Conservation (phyloP, 2,329 filamentous ascomycete species). For the Trichoderma sp. region DNA sequence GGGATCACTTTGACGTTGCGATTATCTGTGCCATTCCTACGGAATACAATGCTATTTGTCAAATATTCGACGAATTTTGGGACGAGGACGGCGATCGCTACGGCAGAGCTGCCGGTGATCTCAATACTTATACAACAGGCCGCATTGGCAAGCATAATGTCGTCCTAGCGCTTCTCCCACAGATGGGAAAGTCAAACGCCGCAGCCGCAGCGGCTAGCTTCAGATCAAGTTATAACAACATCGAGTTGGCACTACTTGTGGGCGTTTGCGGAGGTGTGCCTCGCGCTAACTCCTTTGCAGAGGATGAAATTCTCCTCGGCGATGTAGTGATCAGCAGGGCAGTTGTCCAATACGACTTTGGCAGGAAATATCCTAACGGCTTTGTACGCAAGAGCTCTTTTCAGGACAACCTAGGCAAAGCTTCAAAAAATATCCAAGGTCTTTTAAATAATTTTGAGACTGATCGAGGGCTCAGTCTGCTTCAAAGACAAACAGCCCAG, state of each 20-base stretch:
- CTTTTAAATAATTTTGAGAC: constrained; percentile 31
- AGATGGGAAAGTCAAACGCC: constrained; percentile 34
- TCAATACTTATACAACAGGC: constrained; percentile 29
- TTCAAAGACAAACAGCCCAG: constrained; percentile 17
- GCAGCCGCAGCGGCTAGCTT: constrained; percentile 32
- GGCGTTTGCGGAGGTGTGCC: constrained; percentile 44
- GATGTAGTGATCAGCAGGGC: constrained; percentile 36
- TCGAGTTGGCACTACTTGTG: constrained; percentile 39
- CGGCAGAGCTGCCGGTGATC: constrained; percentile 21
- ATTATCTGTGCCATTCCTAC: constrained; percentile 22
- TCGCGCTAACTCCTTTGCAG: neutral
- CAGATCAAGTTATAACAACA: constrained; percentile 34
- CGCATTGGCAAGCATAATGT: constrained; percentile 30
- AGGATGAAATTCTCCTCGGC: constrained; percentile 31
- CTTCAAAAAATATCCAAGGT: constrained; percentile 31
- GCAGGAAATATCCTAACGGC: constrained; percentile 27
- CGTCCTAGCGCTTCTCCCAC: constrained; percentile 30
- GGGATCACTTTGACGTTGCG: constrained; percentile 20
- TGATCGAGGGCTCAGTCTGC: neutral
- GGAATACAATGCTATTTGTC: constrained; percentile 22
- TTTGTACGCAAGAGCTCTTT: constrained; percentile 31
- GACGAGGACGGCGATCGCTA: constrained; percentile 20
- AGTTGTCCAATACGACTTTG: constrained; percentile 35
- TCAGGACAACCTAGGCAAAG: constrained; percentile 30
- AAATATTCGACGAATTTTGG: constrained; percentile 25